phyloP scores from a whole-genome alignment of 2,329 filamentous ascomycete genomes.

The Colletotrichum chlorophyti region DNA sequence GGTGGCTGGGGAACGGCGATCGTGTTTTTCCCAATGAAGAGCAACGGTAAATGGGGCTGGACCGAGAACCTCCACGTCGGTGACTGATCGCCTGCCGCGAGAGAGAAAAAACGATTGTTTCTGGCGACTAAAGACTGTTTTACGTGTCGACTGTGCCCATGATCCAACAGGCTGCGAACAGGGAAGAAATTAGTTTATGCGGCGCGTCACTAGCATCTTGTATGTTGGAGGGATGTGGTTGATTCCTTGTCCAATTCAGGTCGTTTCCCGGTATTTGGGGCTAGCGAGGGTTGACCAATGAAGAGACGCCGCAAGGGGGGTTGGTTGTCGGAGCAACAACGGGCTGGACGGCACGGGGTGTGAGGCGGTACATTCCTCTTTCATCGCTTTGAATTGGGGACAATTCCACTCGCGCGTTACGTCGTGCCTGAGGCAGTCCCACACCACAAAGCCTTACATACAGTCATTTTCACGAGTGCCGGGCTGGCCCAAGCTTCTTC shows the following conservation, averaged over 20 bases:
- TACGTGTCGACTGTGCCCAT: slow-evolving; percentile 50
- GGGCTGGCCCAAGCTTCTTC: not conserved
- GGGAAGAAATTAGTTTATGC: slow-evolving; percentile 43
- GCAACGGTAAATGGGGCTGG: slow-evolving; percentile 1
- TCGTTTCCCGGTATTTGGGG: slow-evolving; percentile 30
- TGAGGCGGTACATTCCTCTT: slow-evolving; percentile 14
- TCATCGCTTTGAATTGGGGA: slow-evolving; percentile 11
- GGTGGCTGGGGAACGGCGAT: not conserved
- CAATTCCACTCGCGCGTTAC: not conserved
- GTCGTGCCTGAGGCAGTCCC: slow-evolving; percentile 18
- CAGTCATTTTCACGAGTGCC: not conserved
- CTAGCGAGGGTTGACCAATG: slow-evolving; percentile 29
- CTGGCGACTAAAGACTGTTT: slow-evolving; percentile 40
- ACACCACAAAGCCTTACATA: too few species aligned
- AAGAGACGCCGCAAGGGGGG: not conserved
- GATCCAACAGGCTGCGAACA: slow-evolving; percentile 39
- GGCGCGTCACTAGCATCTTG: slow-evolving; percentile 38
- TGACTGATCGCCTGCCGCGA: slow-evolving; percentile 1
- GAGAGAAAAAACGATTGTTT: slow-evolving; percentile 28
- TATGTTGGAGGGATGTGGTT: slow-evolving; percentile 26
- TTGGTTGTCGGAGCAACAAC: slow-evolving; percentile 36
- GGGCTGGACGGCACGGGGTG: slow-evolving; percentile 2
- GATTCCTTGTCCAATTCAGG: slow-evolving; percentile 27
- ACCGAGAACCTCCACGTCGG: slow-evolving; percentile 22
- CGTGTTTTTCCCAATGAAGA: slow-evolving; percentile 20